phyloP scores from a whole-genome alignment of 2,329 filamentous ascomycete species.

The Ceratocystiopsis sp. region DNA sequence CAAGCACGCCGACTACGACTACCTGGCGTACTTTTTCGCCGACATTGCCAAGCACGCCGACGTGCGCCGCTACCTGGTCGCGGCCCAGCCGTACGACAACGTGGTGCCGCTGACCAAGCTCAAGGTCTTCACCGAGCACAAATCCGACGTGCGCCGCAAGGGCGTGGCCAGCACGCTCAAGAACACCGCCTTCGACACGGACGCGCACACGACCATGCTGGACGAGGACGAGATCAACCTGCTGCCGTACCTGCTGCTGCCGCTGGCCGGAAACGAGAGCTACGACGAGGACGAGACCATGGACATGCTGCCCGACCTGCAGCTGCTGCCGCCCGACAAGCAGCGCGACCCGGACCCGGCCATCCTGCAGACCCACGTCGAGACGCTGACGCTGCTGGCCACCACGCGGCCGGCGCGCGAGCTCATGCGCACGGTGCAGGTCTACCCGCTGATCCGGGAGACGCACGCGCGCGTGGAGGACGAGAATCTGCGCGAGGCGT shows the following conservation, averaged over 20 bases:
- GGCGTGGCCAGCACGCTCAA: slow-evolving; percentile 97
- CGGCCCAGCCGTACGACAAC: slow-evolving; percentile 56
- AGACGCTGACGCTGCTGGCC: slow-evolving; percentile 71
- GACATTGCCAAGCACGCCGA: slow-evolving; percentile 72
- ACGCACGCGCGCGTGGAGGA: slow-evolving; percentile 63
- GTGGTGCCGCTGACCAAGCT: slow-evolving; percentile 86
- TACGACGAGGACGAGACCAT: slow-evolving; percentile 75
- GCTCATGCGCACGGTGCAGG: slow-evolving; percentile 54
- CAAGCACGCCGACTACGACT: slow-evolving; percentile 73
- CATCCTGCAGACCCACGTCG: slow-evolving; percentile 74
- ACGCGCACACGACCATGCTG: slow-evolving; percentile 54
- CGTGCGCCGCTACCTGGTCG: slow-evolving; percentile 59
- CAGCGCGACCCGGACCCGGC: slow-evolving; percentile 57
- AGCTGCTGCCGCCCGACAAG: slow-evolving; percentile 81
- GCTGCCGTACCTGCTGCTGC: slow-evolving; percentile 74
- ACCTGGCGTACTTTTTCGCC: slow-evolving; percentile 85
- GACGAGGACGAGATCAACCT: slow-evolving; percentile 59
- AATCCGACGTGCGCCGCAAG: slow-evolving; percentile 64
- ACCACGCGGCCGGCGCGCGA: slow-evolving; percentile 63
- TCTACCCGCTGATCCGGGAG: slow-evolving; percentile 82
- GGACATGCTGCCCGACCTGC: slow-evolving; percentile 76
- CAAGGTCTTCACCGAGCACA: slow-evolving; percentile 85
- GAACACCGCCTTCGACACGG: slow-evolving; percentile 73
- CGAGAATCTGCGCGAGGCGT: slow-evolving; percentile 66
- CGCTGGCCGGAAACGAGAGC: slow-evolving; percentile 75